phyloP scores from a whole-genome alignment of 306 rosid genomes.

The Begonia fuchsioides region DNA sequence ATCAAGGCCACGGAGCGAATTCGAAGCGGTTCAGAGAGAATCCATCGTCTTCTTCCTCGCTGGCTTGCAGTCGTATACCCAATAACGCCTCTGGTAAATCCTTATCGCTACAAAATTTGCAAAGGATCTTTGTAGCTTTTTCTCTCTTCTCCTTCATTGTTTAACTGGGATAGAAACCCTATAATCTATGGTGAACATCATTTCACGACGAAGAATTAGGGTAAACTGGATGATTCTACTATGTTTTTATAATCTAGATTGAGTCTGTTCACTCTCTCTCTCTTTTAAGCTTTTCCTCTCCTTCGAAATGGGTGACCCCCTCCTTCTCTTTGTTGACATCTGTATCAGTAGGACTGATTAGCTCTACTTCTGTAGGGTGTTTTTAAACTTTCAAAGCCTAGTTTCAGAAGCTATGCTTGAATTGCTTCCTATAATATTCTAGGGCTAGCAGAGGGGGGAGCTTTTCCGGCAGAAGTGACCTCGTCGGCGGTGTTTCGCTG shows the following conservation, averaged over 20 bases:
- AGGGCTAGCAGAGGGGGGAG: slow-evolving; percentile 52
- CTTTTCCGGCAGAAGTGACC: slow-evolving; percentile 55
- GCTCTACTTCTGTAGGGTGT: neutral
- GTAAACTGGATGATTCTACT: too few relatives aligned
- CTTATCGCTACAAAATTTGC: neutral
- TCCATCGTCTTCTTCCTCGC: slow-evolving; percentile 22
- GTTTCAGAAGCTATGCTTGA: too few relatives aligned
- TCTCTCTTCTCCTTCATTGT: neutral
- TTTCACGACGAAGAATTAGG: too few relatives aligned
- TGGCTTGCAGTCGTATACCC: slow-evolving; percentile 46
- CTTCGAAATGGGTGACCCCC: too few relatives aligned
- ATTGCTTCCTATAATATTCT: neutral
- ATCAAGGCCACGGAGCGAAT: slow-evolving; percentile 18
- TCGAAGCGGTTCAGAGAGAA: slow-evolving; percentile 45
- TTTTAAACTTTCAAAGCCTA: too few relatives aligned
- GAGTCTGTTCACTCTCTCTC: too few relatives aligned
- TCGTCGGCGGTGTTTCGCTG: slow-evolving; percentile 62
- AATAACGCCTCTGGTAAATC: slow-evolving; percentile 32
- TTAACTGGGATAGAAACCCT: neutral
- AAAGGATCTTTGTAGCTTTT: too few relatives aligned
- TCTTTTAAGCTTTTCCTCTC: too few relatives aligned
- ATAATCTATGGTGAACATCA: too few relatives aligned
- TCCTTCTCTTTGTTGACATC: too few relatives aligned
- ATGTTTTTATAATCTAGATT: too few relatives aligned
- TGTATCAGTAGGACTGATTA: too few relatives aligned